phyloP scores from a whole-genome alignment of 768 basidiomycete species.

The Phanerodontia chrysosporium region DNA sequence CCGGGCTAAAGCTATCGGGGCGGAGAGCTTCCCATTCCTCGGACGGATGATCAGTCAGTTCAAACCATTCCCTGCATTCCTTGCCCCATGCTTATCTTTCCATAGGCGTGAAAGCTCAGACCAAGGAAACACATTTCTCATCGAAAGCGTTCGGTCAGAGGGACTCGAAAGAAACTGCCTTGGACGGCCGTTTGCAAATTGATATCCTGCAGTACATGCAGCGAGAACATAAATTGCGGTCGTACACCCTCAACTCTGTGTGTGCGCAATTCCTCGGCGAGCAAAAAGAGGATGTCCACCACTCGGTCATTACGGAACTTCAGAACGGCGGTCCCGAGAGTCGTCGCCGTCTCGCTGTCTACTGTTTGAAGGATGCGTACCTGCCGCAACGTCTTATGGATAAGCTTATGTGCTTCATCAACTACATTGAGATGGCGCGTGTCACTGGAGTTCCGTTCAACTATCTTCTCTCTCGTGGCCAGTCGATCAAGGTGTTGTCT shows the following conservation, averaged over 20 bases:
- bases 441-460: conserved; percentile 99
- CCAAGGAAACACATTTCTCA: conserved; percentile 94
- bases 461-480: conserved; percentile 86
- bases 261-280: conserved; percentile 97
- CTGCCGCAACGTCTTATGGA: conserved; percentile 94
- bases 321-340: conserved; percentile 97
- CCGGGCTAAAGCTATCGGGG: conserved; percentile 79
- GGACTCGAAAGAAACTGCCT: conserved; percentile 87
- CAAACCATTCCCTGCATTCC: too few relatives aligned
- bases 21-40: conserved; percentile 24
- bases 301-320: conserved; percentile 96
- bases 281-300: conserved; percentile 98
- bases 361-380: conserved; percentile 99
- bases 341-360: conserved; percentile 87
- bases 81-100: not conserved
- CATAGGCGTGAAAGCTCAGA: conserved; percentile 68
- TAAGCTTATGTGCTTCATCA: conserved; percentile 98
- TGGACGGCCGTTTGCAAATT: conserved; percentile 92
- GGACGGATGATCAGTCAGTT: conserved; percentile 61
- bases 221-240: conserved; percentile 93
- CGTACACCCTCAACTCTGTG: conserved; percentile 96
- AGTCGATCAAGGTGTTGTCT: conserved; percentile 97
- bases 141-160: conserved; percentile 97
- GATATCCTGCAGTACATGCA: conserved; percentile 98
- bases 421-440: conserved; percentile 98